Evolutionary conservation across 2,329 filamentous ascomycete species (phyloP), one percentile per base, ranked within the genome.

Genomic region (Pezicula carpinea): DNA sequence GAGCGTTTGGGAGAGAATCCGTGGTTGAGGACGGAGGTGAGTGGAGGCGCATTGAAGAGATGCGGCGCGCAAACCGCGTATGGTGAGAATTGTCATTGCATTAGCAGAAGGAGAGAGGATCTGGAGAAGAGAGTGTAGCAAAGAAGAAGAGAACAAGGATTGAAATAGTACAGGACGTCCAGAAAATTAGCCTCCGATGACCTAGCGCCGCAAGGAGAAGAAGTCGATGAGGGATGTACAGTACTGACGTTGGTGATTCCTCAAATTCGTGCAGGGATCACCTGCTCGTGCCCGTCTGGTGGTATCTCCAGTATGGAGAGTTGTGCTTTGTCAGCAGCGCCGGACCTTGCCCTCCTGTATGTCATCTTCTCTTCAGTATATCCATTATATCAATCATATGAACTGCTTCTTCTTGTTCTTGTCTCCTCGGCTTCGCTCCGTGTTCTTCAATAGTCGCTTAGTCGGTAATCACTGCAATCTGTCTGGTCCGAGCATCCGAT

Each of bases 1-100:
- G 57, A 61, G 65, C 42, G 71, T 72, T 55, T 64, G 69, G 48
- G 54, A 64, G 14, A 71, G 69, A 13, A 60, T 59, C 13, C 70
- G 46, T n/a, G 18, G 36, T 34, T 39, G 39, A 34, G 38, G 40
- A 19, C 40, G 14, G 48, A 54, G 23, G 18, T 40, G 44, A 14
- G 34, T 38, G 15, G 43, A 42, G 22, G 10, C 47, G 19, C 53
- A 47, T 39, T 56, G 44, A 36, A 50, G 44, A 21, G 51, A 40
- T 35, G 51, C 40, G 47, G 48, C 50, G 50, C 59, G 61, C 52
- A 61, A 50, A 52, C 45, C 41, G 54, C 57, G 56, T 50, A 53
- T 43, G 13, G 53, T 51, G 32, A 46, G 31, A 31, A 42, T 35
- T 34, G 35, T 51, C 49, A 51, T 51, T 39, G 19, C 46, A 44